These are phyloP conservation scores for Cystobasidium onofrii DNA, from an alignment of 768 basidiomycete species.

Conservation along the genomic window DNA sequence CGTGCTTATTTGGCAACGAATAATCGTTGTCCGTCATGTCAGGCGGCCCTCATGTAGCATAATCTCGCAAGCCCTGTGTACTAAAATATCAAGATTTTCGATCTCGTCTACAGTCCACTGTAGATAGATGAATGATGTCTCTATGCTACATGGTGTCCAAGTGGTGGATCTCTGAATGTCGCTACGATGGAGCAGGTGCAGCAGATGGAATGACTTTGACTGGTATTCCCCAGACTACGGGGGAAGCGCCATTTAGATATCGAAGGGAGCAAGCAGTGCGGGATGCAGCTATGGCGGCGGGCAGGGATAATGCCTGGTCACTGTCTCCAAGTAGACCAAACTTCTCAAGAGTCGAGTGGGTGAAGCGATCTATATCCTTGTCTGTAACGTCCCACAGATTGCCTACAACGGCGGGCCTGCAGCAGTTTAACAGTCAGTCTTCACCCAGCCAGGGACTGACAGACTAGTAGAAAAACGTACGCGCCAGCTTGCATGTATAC, in stretches of 20 bases:
- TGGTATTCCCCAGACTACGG: constrained; percentile 91
- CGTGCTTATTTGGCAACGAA: constrained; percentile 19
- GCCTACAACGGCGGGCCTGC: constrained; percentile 80
- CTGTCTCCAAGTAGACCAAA: constrained; percentile 50
- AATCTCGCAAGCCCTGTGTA: not conserved
- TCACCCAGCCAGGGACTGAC: not conserved
- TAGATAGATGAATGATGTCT: not conserved
- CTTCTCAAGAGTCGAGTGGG: constrained; percentile 70
- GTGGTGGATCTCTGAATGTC: no score
- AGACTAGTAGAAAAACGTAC: constrained; percentile 53
- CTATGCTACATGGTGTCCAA: not conserved
- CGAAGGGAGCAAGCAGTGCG: constrained; percentile 76
- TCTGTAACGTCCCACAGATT: constrained; percentile 99
- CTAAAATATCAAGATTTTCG: no score
- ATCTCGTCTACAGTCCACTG: constrained; percentile 35
- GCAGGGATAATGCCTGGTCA: constrained; percentile 51
- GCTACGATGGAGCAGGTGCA: not conserved
- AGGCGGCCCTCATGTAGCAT: constrained; percentile 22
- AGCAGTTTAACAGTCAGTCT: not conserved
- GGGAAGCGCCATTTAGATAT: constrained; percentile 89
- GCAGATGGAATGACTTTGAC: constrained; percentile 59
- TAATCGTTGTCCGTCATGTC: constrained; percentile 19
- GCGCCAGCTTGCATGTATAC: constrained; percentile 97
- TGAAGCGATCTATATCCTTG: constrained; percentile 88
- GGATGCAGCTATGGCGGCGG: constrained; percentile 69